Evolutionary conservation across 2,329 filamentous ascomycete species (phyloP).

Genomic region (Daldinia eschscholtzii): DNA sequence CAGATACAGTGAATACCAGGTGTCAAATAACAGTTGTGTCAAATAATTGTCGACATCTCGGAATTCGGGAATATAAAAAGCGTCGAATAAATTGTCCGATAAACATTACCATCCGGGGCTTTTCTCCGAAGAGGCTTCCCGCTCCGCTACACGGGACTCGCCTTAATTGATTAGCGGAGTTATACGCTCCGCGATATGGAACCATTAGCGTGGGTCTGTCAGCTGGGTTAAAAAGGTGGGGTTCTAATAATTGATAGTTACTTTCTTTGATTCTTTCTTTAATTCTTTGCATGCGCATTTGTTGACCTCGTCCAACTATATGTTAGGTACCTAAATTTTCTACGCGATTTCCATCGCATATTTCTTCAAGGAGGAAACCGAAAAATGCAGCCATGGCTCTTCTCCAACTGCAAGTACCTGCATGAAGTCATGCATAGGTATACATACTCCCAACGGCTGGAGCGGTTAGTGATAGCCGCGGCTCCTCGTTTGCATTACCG

Average conservation of each 20-base stretch:
- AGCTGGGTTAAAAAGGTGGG: slow-evolving; percentile 12
- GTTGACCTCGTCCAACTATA: slow-evolving; percentile 9
- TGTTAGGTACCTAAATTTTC: too few species aligned
- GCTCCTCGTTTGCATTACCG: slow-evolving; percentile 15
- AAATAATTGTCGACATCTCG: background rate
- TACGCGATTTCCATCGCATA: slow-evolving; percentile 14
- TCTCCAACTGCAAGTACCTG: slow-evolving; percentile 26
- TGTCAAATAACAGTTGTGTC: background rate
- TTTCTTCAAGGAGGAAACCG: slow-evolving; percentile 1
- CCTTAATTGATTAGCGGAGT: slow-evolving; percentile 42
- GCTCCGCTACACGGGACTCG: slow-evolving; percentile 34
- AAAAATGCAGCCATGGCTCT: background rate
- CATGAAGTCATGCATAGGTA: slow-evolving; percentile 13
- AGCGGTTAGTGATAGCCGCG: slow-evolving; percentile 29
- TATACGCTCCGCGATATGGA: slow-evolving; percentile 39
- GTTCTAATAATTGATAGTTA: slow-evolving; percentile 15
- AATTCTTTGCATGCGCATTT: background rate
- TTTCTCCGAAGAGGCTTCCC: slow-evolving; percentile 31
- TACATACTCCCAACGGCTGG: background rate
- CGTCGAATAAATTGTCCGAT: background rate
- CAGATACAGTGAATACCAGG: background rate
- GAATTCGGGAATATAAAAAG: slow-evolving; percentile 8
- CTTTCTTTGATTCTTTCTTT: background rate
- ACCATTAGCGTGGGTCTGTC: slow-evolving; percentile 29
- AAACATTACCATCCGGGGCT: slow-evolving; percentile 15